Evolutionary conservation across 768 basidiomycete genomes (phyloP).

Genomic region (Gyrodon lividus): DNA sequence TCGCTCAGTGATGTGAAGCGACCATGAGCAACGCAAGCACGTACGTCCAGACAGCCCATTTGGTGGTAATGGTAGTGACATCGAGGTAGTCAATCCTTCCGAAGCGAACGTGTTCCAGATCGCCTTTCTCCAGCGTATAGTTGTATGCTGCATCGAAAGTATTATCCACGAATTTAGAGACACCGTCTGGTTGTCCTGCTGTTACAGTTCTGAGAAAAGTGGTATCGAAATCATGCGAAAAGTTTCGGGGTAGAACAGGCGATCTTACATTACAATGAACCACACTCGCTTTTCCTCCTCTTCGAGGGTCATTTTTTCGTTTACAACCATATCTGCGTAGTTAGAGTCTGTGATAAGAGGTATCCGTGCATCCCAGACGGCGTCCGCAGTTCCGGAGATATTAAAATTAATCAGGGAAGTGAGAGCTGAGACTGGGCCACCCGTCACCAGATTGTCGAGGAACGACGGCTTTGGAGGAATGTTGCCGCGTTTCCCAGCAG

Average conservation of each 20-base stretch:
- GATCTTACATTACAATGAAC: conserved; percentile 72
- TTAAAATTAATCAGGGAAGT: conserved; percentile 68
- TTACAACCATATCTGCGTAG: conserved; percentile 66
- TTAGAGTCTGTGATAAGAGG: conserved; percentile 83
- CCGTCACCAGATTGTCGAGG: conserved; percentile 43
- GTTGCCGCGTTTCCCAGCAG: conserved; percentile 21
- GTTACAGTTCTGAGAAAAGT: conserved; percentile 50
- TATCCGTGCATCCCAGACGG: conserved; percentile 68
- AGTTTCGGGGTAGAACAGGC: not conserved
- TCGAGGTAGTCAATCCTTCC: conserved; percentile 87
- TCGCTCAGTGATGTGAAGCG: not conserved
- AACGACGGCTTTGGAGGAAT: conserved; percentile 22
- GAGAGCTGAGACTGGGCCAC: conserved; percentile 52
- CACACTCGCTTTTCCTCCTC: conserved; percentile 71
- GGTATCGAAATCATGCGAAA: not conserved
- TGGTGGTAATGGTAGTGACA: conserved; percentile 79
- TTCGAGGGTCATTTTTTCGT: conserved; percentile 62
- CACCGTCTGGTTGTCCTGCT: conserved; percentile 54
- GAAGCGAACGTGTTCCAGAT: conserved; percentile 73
- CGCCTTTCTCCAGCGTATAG: conserved; percentile 52
- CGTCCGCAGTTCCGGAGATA: conserved; percentile 50
- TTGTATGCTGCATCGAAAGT: conserved; percentile 77
- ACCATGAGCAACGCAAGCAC: conserved; percentile 25
- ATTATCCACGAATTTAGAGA: conserved; percentile 70
- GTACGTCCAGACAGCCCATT: conserved; percentile 85